Evolutionary conservation across 106 monocot genomes (phyloP).

Genomic region (Alisma plantagoaquatica): DNA sequence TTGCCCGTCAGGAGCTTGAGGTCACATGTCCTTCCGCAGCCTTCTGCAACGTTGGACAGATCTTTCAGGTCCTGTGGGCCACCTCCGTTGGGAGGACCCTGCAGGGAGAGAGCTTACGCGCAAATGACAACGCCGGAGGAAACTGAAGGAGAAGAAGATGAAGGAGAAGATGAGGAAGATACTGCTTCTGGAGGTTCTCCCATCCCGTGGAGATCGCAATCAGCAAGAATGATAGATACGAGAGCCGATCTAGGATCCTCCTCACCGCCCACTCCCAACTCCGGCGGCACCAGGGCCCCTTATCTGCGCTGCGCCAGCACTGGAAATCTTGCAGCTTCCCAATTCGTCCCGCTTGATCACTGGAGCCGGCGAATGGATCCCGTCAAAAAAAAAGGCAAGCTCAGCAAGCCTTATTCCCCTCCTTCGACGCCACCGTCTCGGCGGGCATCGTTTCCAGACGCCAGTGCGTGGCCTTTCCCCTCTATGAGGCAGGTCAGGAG

Average conservation of each 20-base stretch:
- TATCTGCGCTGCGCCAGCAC: slow-evolving; percentile 6
- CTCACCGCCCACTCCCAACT: not conserved
- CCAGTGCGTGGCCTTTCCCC: not conserved
- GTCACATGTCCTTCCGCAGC: not conserved
- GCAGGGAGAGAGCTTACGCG: not conserved
- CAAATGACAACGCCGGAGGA: not conserved
- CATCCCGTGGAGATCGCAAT: slow-evolving; percentile 56
- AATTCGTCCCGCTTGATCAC: slow-evolving; percentile 16
- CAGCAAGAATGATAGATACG: slow-evolving; percentile 17
- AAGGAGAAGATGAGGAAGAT: not conserved
- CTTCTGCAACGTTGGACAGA: too few species aligned
- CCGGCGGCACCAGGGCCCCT: too few species aligned
- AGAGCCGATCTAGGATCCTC: not conserved
- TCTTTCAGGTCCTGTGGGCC: not conserved
- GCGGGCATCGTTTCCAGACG: slow-evolving; percentile 14
- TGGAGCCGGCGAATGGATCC: slow-evolving; percentile 23
- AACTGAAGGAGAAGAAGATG: not conserved
- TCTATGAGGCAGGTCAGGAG: slow-evolving; percentile 16
- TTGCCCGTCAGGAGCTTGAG: slow-evolving; percentile 46
- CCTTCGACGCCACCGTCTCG: slow-evolving; percentile 42
- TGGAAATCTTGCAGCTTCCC: slow-evolving; percentile 15
- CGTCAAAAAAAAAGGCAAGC: slow-evolving; percentile 26
- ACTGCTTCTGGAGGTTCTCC: slow-evolving; percentile 50
- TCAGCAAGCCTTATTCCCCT: slow-evolving; percentile 18
- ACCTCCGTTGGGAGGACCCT: not conserved